A percentile compares a stretch with the other conserved stretches of the same genome.
Evolutionary conservation across 169 alveolate genomes (phyloP).

Genomic region (Plasmodium blacklocki): DNA sequence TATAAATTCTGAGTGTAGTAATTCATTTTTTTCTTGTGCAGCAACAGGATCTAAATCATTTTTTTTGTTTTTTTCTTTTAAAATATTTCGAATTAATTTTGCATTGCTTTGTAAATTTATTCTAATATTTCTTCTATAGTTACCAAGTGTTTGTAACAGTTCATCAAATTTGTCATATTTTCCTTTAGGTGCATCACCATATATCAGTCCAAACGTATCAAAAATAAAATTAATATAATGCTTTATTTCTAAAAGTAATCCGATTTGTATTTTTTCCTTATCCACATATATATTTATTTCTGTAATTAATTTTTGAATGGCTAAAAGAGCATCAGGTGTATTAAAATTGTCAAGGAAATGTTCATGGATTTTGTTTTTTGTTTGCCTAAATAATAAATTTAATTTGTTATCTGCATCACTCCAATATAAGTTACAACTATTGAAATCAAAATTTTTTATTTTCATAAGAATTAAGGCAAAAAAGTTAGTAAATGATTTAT

Average conservation of each 20-base stretch:
- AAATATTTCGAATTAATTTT: slow-evolving; percentile 79
- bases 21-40: slow-evolving; percentile 70
- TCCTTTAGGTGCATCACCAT: slow-evolving; percentile 71
- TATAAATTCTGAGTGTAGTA: slow-evolving; percentile 73
- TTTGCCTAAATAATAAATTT: slow-evolving; percentile 64
- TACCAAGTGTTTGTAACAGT: slow-evolving; percentile 77
- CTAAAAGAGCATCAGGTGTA: slow-evolving; percentile 90
- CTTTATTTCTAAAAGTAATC: slow-evolving; percentile 73
- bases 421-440: slow-evolving; percentile 79
- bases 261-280: slow-evolving; percentile 68
- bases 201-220: slow-evolving; percentile 81
- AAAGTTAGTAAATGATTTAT: slow-evolving; percentile 93
- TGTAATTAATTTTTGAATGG: slow-evolving; percentile 83
- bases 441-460: slow-evolving; percentile 79
- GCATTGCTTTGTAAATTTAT: slow-evolving; percentile 70
- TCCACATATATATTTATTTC: slow-evolving; percentile 83
- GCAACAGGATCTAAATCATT: slow-evolving; percentile 76
- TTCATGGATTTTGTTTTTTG: slow-evolving; percentile 74
- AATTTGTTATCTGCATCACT: slow-evolving; percentile 77
- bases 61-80: slow-evolving; percentile 72
- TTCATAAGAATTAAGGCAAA: slow-evolving; percentile 92
- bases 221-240: slow-evolving; percentile 79
- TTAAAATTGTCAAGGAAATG: slow-evolving; percentile 85
- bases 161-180: slow-evolving; percentile 60
- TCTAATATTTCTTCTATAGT: slow-evolving; percentile 77